Evolutionary conservation across 768 basidiomycete genomes (phyloP), one percentile per base, ranked within the genome.

Genomic region (Lactifluus echinatus): DNA sequence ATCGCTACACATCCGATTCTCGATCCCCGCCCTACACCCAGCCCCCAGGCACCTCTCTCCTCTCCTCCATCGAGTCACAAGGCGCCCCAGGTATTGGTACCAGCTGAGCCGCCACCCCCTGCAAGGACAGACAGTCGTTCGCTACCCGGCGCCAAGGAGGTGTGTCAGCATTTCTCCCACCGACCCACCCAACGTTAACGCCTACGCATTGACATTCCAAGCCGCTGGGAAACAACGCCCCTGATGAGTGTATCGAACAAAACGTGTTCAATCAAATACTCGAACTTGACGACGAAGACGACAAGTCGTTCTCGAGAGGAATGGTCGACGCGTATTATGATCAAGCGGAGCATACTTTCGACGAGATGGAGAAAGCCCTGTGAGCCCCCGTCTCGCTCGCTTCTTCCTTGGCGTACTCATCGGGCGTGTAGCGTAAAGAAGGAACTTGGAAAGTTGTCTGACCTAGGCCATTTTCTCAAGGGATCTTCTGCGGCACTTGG

Each of bases 401-500:
- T 33, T 48, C 45, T 26, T 12, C 15, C 46, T 6, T 19, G 21
- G 28, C 26, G 17, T 47, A 15, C 55, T 82, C 81, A 31, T 74
- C 93, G 92, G 21, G 1, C 34, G 4, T 44, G 26, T 50, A 63
- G 60, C 48, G 17, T n/a, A n/a, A 23, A n/a, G 33, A 78, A 83
- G 60, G 79, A 93, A 63, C 79, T 95, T 10, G 63, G 66, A 10
- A 68, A 79, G 54, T 80, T 99, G 17, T 86, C 89, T 2, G 72
- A 74, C 17, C 77, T 87, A 10, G 96, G 94, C 0, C 95, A 99
- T 72, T 99, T 90, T 73, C 83, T 98, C 67, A 99, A 98, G 71
- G 95, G 95, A 46, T 97, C 94, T 2, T 95, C 93, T 12, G 94
- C 94, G 28, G 91, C 94, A 2, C 79, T 99, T 44, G 95, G 96